A percentile compares a stretch with the other conserved stretches of the same genome.
These are phyloP conservation scores for Panaeolus cyanescens DNA, from an alignment of 768 basidiomycete species.

Conservation along the genomic window DNA sequence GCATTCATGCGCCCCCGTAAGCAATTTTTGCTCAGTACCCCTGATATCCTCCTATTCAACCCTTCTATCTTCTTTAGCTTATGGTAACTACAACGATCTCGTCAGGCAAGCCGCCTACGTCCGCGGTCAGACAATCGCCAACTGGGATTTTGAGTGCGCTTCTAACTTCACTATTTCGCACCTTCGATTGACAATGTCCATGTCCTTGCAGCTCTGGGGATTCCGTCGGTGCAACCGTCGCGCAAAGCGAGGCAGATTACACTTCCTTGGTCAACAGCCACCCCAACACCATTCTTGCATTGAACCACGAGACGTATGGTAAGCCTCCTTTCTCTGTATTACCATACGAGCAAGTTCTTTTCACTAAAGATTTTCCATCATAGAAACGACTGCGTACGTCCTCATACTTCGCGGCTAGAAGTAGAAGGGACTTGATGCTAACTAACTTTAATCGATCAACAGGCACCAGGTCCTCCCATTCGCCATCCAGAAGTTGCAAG, in stretches of 20 bases:
- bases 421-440: too few relatives aligned
- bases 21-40: conserved; percentile 7
- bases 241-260: conserved; percentile 33
- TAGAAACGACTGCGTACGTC: conserved; percentile 40
- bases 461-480: conserved; percentile 39
- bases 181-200: neutral
- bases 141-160: conserved; percentile 42
- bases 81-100: conserved; percentile 49
- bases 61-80: conserved; percentile 27
- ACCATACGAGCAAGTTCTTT: neutral
- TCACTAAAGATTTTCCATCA: neutral
- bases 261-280: conserved; percentile 25
- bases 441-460: too few relatives aligned
- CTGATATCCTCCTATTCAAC: neutral
- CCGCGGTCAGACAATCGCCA: conserved; percentile 37
- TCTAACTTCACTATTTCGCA: neutral
- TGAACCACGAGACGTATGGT: conserved; percentile 46
- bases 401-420: neutral
- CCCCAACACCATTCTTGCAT: conserved; percentile 37
- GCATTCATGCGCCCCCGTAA: conserved; percentile 51
- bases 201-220: conserved; percentile 34
- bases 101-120: conserved; percentile 37
- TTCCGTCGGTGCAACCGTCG: conserved; percentile 34
- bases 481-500: conserved; percentile 34
- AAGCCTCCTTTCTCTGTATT: conserved; percentile 2